Base-by-base conservation (phyloP, 1,284 basidiomycete genomes). In the Ustilago xerochloae region DNA sequence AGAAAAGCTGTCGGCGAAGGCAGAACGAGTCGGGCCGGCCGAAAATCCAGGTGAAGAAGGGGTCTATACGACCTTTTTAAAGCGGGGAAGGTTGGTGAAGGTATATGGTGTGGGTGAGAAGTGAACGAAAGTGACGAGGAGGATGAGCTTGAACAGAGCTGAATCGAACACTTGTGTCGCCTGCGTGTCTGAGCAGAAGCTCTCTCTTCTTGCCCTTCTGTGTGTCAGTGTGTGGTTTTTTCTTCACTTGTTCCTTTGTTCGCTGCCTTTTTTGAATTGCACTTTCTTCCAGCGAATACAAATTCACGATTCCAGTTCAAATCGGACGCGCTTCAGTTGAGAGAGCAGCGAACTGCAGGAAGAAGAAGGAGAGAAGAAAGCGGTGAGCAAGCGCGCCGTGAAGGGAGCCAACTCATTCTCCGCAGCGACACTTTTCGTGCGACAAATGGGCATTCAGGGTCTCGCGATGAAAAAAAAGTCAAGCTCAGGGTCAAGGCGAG, bases 41-140 rank as follows among this genome's bases (percentile, higher is more conserved):
- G 48, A 39, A 47, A n/a, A 22, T 39, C 20, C 28, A 38, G 46
- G 29, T 51, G 46, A 15, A 43, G 32, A 39, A 30, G 30, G 57
- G 61, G 58, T 72, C 62, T 70, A 39, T 53, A 70, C 67, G 67
- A 70, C 67, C 67, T 61, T 64, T 70, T 70, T 69, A 35, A 24
- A 24, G n/a, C n/a, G n/a, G n/a, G n/a, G n/a, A n/a, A 18, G 13
- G 32, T 28, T 53, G 28, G 29, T 33, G 39, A 33, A 1, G 32
- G 16, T 24, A 18, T 29, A 49, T 18, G 50, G 16, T 22, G 35
- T 43, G 33, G 33, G 35, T 32, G 32, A 36, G 9, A 29, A 29
- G 30, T 4, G 18, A 56, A 29, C 24, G 32, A 16, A 9, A 46
- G 30, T 35, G 29, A 50, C 36, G 41, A 47, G 24, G 32, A 56